A percentile compares a stretch with the other conserved stretches of the same genome.
Evolutionary conservation across 192 early-diverging fungal genomes (phyloP).

Genomic region (Coemansia sp.): DNA sequence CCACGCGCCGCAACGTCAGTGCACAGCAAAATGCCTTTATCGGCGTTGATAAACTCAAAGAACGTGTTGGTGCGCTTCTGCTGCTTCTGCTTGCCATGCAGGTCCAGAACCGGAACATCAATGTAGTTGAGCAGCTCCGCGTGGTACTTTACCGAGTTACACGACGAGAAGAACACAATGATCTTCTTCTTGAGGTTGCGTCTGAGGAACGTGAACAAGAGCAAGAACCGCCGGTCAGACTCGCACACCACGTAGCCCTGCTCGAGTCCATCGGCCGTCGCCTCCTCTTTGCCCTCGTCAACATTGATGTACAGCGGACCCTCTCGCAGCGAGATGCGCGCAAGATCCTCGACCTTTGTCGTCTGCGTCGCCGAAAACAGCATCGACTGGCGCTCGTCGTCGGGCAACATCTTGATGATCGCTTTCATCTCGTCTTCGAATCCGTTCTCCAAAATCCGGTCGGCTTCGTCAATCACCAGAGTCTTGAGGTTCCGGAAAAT

Average conservation of each 20-base stretch:
- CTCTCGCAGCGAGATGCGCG: conserved; percentile 95
- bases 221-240: conserved; percentile 88
- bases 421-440: conserved; percentile 99
- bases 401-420: conserved; percentile 90
- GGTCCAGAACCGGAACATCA: conserved; percentile 94
- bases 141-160: conserved; percentile 98
- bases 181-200: conserved; percentile 96
- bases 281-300: conserved; percentile 91
- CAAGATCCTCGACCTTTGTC: conserved; percentile 97
- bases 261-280: conserved; percentile 94
- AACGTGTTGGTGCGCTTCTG: conserved; percentile 98
- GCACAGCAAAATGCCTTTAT: conserved; percentile 88
- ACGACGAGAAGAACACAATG: conserved; percentile 97
- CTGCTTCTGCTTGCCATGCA: conserved; percentile 98
- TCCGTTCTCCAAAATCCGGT: conserved; percentile 96
- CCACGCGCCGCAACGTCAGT: conserved; percentile 98
- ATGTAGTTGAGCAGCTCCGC: conserved; percentile 98
- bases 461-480: conserved; percentile 95
- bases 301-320: conserved; percentile 99
- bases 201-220: conserved; percentile 97
- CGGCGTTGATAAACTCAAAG: conserved; percentile 97
- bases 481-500: conserved; percentile 92
- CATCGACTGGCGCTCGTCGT: conserved; percentile 90
- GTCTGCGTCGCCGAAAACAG: conserved; percentile 99
- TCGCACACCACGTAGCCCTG: conserved; percentile 98